Evolutionary conservation across 495 filamentous ascomycete genomes (phyloP).

Genomic region (Trichoderma gamsii): DNA sequence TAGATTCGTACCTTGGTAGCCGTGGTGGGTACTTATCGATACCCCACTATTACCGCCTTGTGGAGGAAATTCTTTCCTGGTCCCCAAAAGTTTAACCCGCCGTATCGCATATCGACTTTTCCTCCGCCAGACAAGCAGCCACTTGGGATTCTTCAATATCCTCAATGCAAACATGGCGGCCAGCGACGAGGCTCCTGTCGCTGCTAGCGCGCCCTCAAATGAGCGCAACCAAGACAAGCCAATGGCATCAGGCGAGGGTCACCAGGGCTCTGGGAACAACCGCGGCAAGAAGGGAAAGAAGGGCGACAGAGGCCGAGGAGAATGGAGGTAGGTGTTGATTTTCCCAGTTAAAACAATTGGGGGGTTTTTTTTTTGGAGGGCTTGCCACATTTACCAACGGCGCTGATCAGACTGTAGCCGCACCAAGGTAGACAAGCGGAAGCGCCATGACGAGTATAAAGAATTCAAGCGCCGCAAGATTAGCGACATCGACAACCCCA

Average conservation of each 20-base stretch:
- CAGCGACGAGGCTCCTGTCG: slow-evolving; percentile 12
- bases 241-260: slow-evolving; percentile 37
- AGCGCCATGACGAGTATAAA: slow-evolving; percentile 51
- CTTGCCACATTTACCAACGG: slow-evolving; percentile 8
- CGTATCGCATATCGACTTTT: neutral
- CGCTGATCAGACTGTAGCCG: slow-evolving; percentile 10
- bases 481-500: slow-evolving; percentile 41
- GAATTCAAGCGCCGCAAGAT: slow-evolving; percentile 48
- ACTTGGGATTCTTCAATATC: neutral
- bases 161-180: slow-evolving; percentile 15
- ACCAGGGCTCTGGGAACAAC: slow-evolving; percentile 30
- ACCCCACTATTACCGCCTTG: neutral
- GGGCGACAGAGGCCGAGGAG: slow-evolving; percentile 59
- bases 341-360: slow-evolving; percentile 18
- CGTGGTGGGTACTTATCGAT: neutral
- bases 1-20: neutral
- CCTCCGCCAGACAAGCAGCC: neutral
- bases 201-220: neutral
- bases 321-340: slow-evolving; percentile 53
- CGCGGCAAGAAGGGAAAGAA: slow-evolving; percentile 42
- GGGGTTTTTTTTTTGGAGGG: slow-evolving; percentile 4
- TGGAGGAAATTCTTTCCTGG: slow-evolving; percentile 2
- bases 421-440: slow-evolving; percentile 46
- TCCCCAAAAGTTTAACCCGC: neutral
- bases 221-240: slow-evolving; percentile 19